phyloP scores from a whole-genome alignment of 148 eudicot species.

The Pharnaceum exiguum region DNA sequence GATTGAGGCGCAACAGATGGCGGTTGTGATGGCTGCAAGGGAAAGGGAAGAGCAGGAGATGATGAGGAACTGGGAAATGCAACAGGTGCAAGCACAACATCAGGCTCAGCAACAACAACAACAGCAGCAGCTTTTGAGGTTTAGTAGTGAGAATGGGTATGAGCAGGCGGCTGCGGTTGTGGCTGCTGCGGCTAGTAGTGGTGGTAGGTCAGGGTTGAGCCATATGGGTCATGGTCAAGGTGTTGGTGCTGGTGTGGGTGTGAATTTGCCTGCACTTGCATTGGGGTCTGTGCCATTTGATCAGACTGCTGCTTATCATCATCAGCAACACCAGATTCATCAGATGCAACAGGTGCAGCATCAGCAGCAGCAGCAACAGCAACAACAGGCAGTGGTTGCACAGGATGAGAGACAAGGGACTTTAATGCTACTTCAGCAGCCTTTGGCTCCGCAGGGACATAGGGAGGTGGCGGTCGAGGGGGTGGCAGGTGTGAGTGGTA shows the following conservation, averaged over 20 bases:
- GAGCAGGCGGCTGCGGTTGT: slow-evolving; percentile 1
- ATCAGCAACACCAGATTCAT: slow-evolving; percentile 23
- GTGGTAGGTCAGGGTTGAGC: slow-evolving; percentile 35
- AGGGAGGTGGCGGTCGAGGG: slow-evolving; percentile 12
- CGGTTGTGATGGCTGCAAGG: slow-evolving; percentile 27
- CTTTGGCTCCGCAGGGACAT: slow-evolving; percentile 5
- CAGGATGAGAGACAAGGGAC: slow-evolving; percentile 20
- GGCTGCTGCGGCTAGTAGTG: neutral
- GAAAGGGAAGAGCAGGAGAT: slow-evolving; percentile 56
- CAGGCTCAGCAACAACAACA: slow-evolving; percentile 40
- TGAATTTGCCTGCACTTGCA: slow-evolving; percentile 38
- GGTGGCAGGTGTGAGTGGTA: too few relatives aligned
- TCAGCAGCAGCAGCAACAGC: slow-evolving; percentile 40
- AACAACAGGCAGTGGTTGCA: too few relatives aligned
- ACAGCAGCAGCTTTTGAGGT: slow-evolving; percentile 38
- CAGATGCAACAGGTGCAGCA: slow-evolving; percentile 40
- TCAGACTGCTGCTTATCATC: slow-evolving; percentile 23
- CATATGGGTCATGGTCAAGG: slow-evolving; percentile 21
- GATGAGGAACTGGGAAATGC: slow-evolving; percentile 47
- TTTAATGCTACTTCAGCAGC: slow-evolving; percentile 24
- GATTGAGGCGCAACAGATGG: slow-evolving; percentile 49
- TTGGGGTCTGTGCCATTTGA: slow-evolving; percentile 36
- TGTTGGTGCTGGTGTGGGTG: slow-evolving; percentile 8
- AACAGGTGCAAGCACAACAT: slow-evolving; percentile 31
- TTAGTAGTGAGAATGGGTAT: slow-evolving; percentile 15